These are phyloP conservation scores for Saccharomycopsis crataegensis DNA, from an alignment of 1,139 yeast genomes.

Conservation along the genomic window DNA sequence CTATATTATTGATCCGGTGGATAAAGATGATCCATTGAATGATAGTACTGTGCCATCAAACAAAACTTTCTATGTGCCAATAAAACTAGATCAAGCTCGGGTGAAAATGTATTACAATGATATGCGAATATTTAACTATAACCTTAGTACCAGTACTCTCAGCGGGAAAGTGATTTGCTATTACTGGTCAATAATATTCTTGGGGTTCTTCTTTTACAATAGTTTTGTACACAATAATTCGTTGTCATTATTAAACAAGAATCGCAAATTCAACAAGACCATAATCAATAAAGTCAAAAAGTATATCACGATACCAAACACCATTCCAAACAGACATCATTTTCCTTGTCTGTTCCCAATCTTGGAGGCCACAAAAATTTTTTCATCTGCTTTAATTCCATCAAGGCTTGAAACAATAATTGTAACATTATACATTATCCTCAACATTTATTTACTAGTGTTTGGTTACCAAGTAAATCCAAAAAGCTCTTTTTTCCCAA, in stretches of 20 bases:
- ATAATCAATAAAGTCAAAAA: background rate
- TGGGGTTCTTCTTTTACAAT: background rate
- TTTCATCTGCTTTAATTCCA: slow-evolving; percentile 37
- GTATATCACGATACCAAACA: background rate
- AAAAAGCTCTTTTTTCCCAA: slow-evolving; percentile 25
- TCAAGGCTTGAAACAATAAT: slow-evolving; percentile 54
- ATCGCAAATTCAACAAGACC: background rate
- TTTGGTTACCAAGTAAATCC: slow-evolving; percentile 33
- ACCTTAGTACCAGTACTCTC: background rate
- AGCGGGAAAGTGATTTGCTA: background rate
- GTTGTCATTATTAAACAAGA: background rate
- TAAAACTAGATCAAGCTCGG: background rate
- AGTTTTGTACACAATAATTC: background rate
- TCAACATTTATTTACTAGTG: slow-evolving; percentile 34
- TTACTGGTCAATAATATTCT: slow-evolving; percentile 4
- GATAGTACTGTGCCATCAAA: no score
- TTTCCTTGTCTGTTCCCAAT: background rate
- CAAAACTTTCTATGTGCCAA: background rate
- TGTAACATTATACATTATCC: slow-evolving; percentile 37
- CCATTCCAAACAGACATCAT: background rate
- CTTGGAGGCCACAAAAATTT: slow-evolving; percentile 15
- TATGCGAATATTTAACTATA: background rate
- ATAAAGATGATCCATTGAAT: background rate
- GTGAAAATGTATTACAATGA: background rate
- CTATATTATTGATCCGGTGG: background rate